A percentile compares a stretch with the other conserved stretches of the same genome.
phyloP scores from a whole-genome alignment of 345 rosid species.

The Salix brachista region DNA sequence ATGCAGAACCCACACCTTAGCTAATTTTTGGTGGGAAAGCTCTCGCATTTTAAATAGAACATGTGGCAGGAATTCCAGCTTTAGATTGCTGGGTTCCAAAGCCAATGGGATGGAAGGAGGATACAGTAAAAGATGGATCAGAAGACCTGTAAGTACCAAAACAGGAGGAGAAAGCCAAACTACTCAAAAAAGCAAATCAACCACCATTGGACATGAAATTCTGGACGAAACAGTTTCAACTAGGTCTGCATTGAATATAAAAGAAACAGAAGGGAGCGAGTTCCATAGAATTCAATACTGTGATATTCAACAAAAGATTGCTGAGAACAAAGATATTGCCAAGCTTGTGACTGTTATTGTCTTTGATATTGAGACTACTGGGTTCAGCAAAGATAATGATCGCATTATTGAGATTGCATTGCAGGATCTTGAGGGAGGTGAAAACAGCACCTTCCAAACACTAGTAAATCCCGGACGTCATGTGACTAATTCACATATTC shows the following conservation, averaged over 20 bases:
- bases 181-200: constrained; percentile 27
- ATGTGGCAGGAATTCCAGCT: constrained; percentile 27
- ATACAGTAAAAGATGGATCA: constrained; percentile 50
- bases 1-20: constrained; percentile 44
- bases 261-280: constrained; percentile 30
- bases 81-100: constrained; percentile 39
- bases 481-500: constrained; percentile 48
- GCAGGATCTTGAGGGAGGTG: constrained; percentile 80
- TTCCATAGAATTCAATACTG: constrained; percentile 34
- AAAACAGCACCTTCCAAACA: constrained; percentile 78
- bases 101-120: constrained; percentile 48
- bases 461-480: constrained; percentile 66
- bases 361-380: constrained; percentile 79
- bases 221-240: constrained; percentile 45
- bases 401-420: constrained; percentile 74
- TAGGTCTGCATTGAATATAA: constrained; percentile 34
- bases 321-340: constrained; percentile 48
- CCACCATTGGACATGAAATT: constrained; percentile 33
- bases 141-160: constrained; percentile 50
- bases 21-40: constrained; percentile 41
- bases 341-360: constrained; percentile 53
- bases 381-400: constrained; percentile 45
- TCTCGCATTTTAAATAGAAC: constrained; percentile 31
- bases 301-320: constrained; percentile 47
- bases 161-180: constrained; percentile 33